phyloP scores from a whole-genome alignment of 1,284 basidiomycete genomes.

The Ceratobasidium papillatum region DNA sequence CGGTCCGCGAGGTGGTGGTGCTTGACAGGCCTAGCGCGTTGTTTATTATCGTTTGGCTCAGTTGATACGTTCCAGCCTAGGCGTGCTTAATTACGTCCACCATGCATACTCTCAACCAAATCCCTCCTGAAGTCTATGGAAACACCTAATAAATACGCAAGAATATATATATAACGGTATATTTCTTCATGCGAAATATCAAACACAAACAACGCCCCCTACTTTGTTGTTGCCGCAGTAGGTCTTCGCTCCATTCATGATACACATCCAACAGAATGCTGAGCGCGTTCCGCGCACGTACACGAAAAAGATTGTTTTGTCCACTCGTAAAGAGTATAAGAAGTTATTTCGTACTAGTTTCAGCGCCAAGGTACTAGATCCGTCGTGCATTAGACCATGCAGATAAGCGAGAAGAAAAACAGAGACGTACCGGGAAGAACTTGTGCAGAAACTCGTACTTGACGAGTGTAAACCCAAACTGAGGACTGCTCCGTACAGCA shows the following conservation, averaged over 20 bases:
- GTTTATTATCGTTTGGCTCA: no score
- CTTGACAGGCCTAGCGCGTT: no score
- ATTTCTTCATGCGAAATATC: no score
- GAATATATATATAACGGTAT: no score
- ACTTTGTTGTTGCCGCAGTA: background rate
- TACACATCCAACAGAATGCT: conserved; percentile 86
- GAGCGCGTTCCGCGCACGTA: conserved; percentile 92
- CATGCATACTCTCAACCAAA: no score
- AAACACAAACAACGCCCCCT: no score
- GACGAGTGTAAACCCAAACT: conserved; percentile 93
- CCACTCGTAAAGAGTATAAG: conserved; percentile 72
- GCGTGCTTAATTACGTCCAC: no score
- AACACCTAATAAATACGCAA: no score
- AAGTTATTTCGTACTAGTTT: conserved; percentile 67
- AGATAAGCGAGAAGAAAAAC: background rate
- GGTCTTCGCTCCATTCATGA: conserved; percentile 73
- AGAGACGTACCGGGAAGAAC: conserved; percentile 73
- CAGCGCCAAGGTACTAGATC: conserved; percentile 79
- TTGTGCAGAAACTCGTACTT: conserved; percentile 85
- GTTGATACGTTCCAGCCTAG: no score
- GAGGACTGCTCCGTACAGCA: conserved; percentile 84
- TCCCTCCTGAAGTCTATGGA: no score
- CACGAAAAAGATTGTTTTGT: conserved; percentile 83
- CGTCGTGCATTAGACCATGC: conserved; percentile 2
- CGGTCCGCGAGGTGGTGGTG: no score